phyloP scores from a whole-genome alignment of 2,329 filamentous ascomycete genomes.

The Hymenoscyphus occultus region DNA sequence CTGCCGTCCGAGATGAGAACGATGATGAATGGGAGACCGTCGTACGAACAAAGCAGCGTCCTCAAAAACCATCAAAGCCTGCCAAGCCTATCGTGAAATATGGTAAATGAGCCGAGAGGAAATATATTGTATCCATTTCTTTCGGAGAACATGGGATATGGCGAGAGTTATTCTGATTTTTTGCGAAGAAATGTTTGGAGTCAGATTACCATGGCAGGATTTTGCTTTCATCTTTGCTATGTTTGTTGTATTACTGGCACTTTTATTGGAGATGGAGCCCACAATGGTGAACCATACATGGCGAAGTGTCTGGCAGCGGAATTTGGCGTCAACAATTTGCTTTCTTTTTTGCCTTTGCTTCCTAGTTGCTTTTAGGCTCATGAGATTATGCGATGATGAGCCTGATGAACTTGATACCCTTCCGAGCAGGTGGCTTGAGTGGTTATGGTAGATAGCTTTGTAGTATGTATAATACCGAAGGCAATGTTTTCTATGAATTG shows the following conservation, averaged over 20 bases:
- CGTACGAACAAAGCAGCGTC: neutral
- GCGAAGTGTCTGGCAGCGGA: neutral
- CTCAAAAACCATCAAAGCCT: neutral
- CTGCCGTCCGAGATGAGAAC: neutral
- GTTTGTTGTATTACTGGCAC: neutral
- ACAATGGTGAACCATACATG: neutral
- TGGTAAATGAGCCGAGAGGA: neutral
- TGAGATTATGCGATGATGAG: neutral
- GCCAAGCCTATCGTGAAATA: neutral
- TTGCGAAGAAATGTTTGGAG: conserved; percentile 1
- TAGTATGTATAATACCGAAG: neutral
- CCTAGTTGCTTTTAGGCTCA: neutral
- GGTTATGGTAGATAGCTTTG: neutral
- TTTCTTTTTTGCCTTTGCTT: neutral
- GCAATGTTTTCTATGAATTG: neutral
- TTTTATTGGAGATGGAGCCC: neutral
- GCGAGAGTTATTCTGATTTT: conserved; percentile 1
- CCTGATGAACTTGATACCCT: neutral
- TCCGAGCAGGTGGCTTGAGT: neutral
- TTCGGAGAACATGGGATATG: neutral
- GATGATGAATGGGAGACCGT: conserved; percentile 1
- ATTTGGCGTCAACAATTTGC: neutral
- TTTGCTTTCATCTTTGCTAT: conserved; percentile 6
- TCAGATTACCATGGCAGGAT: conserved; percentile 3
- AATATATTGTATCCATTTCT: neutral